A percentile compares a stretch with the other conserved stretches of the same genome.
Evolutionary conservation across 1,284 basidiomycete species (phyloP).

Genomic region (Cutaneotrichosporon dermatis): DNA sequence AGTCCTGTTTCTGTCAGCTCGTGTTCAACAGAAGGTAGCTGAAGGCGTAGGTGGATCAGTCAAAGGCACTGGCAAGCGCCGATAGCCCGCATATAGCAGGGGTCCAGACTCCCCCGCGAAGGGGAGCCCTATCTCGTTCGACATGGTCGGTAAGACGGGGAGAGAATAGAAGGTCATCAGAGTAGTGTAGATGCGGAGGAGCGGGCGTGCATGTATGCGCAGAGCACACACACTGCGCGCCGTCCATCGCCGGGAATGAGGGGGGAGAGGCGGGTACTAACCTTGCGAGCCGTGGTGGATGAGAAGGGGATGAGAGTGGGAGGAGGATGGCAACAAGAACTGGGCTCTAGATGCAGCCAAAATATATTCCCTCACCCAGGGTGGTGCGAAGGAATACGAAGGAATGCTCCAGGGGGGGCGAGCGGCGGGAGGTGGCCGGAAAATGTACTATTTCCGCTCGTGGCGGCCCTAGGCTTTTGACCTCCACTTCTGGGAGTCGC

Average conservation of each 20-base stretch:
- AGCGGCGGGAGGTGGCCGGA: background rate
- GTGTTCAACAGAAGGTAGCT: background rate
- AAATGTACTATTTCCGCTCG: background rate
- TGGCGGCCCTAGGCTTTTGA: background rate
- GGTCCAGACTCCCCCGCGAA: conserved; percentile 48
- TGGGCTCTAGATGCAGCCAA: background rate
- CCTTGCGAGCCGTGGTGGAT: conserved; percentile 2
- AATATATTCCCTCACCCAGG: background rate
- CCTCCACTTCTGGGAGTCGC: background rate
- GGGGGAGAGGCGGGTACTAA: conserved; percentile 10
- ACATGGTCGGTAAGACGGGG: conserved; percentile 53
- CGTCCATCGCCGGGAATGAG: background rate
- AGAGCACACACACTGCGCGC: conserved; percentile 1
- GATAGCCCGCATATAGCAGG: conserved; percentile 40
- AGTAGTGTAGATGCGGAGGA: background rate
- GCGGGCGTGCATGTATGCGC: background rate
- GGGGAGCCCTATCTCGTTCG: conserved; percentile 50
- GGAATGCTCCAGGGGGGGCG: background rate
- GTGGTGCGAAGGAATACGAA: background rate
- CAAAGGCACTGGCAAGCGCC: conserved; percentile 52
- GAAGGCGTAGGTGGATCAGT: conserved; percentile 36
- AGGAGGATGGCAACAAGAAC: background rate
- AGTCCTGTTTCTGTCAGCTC: conserved; percentile 12
- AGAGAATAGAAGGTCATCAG: conserved; percentile 51
- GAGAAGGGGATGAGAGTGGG: background rate